Conservation (phyloP, 768 basidiomycete species). For the Rhodotorula paludigena region DNA sequence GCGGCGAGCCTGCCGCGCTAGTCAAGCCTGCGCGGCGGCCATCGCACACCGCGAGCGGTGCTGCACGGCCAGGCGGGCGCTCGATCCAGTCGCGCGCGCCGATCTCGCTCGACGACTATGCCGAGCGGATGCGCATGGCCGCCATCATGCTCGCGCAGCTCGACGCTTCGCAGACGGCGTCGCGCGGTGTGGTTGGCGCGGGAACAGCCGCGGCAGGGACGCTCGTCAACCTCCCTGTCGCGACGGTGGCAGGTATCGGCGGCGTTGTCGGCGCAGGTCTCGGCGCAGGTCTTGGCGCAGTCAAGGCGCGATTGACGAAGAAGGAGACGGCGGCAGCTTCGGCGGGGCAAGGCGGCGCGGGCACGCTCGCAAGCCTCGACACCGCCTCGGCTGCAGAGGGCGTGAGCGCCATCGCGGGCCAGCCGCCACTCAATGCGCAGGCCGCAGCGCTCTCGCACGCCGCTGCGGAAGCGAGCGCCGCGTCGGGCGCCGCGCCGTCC, state of each 20-base stretch:
- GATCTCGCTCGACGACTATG: conserved; percentile 91
- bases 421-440: conserved; percentile 28
- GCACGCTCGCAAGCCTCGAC: conserved; percentile 30
- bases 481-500: conserved; percentile 20
- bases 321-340: conserved; percentile 12
- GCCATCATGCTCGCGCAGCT: conserved; percentile 98
- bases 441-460: conserved; percentile 18
- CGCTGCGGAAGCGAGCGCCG: conserved; percentile 6
- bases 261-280: conserved; percentile 35
- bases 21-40: neutral
- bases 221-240: conserved; percentile 40
- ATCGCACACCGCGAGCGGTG: neutral
- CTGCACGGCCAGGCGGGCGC: conserved; percentile 16
- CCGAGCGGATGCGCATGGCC: conserved; percentile 95
- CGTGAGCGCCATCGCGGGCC: conserved; percentile 33
- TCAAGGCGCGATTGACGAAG: conserved; percentile 53
- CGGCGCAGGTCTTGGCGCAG: conserved; percentile 44
- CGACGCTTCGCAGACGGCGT: conserved; percentile 57
- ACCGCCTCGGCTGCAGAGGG: conserved; percentile 34
- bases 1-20: neutral
- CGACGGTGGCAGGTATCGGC: conserved; percentile 39
- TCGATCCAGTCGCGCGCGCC: conserved; percentile 43
- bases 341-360: conserved; percentile 33
- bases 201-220: conserved; percentile 41
- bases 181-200: conserved; percentile 41